These are phyloP conservation scores for Cercis canadensis DNA, from an alignment of 306 rosid genomes.

Conservation along the genomic window DNA sequence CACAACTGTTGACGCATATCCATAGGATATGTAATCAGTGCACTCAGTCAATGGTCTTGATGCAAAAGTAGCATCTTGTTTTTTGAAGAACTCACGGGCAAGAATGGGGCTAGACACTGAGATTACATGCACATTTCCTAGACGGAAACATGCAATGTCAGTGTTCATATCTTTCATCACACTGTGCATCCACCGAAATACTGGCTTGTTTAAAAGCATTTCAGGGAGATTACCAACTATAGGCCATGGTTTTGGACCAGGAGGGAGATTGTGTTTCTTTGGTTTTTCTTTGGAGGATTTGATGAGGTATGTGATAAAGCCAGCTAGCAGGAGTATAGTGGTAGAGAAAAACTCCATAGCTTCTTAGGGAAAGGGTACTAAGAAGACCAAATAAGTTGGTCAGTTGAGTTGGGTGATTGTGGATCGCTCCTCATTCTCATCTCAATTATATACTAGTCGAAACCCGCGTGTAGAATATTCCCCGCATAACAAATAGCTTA, in stretches of 20 bases:
- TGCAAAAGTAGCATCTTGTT: slow-evolving; percentile 31
- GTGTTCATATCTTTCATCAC: slow-evolving; percentile 28
- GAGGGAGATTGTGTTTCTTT: not conserved
- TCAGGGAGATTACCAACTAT: slow-evolving; percentile 10
- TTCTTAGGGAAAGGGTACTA: no score
- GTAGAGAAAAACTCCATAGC: no score
- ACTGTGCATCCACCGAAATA: slow-evolving; percentile 23
- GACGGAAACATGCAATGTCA: slow-evolving; percentile 36
- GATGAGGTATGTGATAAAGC: no score
- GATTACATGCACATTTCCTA: slow-evolving; percentile 32
- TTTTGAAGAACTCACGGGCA: slow-evolving; percentile 33
- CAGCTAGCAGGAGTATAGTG: no score
- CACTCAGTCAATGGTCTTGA: slow-evolving; percentile 26
- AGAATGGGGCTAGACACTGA: slow-evolving; percentile 32
- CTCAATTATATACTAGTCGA: no score
- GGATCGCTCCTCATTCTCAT: no score
- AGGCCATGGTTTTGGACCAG: slow-evolving; percentile 28
- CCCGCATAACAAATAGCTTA: no score
- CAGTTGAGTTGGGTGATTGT: no score
- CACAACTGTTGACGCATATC: not conserved
- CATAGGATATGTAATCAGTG: slow-evolving; percentile 20
- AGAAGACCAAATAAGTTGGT: no score
- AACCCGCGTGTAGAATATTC: no score
- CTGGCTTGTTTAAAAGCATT: slow-evolving; percentile 13
- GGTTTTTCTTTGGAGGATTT: no score